Percentiles rank a stretch among this genome's conserved stretches.
These are phyloP conservation scores for Xanthoconium stramineum DNA, from an alignment of 768 basidiomycete genomes.

Conservation along the genomic window DNA sequence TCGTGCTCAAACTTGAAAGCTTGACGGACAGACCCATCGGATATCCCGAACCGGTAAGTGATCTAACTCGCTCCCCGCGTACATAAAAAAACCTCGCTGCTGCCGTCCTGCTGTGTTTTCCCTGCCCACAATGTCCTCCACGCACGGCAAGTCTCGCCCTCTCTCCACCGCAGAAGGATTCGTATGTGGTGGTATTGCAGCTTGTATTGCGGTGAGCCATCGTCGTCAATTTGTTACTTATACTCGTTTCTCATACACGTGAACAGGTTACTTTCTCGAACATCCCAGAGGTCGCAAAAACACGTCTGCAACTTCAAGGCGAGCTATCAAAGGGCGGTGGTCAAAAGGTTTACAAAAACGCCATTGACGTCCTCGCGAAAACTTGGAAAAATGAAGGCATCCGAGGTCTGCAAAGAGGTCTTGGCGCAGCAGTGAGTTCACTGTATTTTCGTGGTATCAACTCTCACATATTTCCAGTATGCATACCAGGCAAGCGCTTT, in stretches of 20 bases:
- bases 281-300: slow-evolving; percentile 79
- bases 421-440: slow-evolving; percentile 74
- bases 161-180: slow-evolving; percentile 80
- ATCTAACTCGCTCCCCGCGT: neutral
- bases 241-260: neutral
- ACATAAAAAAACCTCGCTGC: slow-evolving; percentile 3
- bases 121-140: slow-evolving; percentile 16
- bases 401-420: slow-evolving; percentile 88
- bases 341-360: slow-evolving; percentile 81
- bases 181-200: slow-evolving; percentile 85
- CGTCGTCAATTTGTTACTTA: neutral
- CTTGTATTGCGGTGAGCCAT: slow-evolving; percentile 74
- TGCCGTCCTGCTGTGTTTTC: neutral
- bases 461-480: slow-evolving; percentile 52
- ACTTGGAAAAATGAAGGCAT: slow-evolving; percentile 90
- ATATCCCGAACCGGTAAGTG: neutral
- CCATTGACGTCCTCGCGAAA: slow-evolving; percentile 82
- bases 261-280: slow-evolving; percentile 78
- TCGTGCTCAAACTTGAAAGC: too few species aligned
- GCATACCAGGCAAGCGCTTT: slow-evolving; percentile 72
- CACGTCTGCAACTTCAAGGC: slow-evolving; percentile 92
- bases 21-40: neutral
- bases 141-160: slow-evolving; percentile 20
- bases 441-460: neutral
- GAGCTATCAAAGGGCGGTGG: slow-evolving; percentile 79